Evolutionary conservation across 2,329 filamentous ascomycete genomes (phyloP).

Genomic region (Colletotrichum lindemuthianum): DNA sequence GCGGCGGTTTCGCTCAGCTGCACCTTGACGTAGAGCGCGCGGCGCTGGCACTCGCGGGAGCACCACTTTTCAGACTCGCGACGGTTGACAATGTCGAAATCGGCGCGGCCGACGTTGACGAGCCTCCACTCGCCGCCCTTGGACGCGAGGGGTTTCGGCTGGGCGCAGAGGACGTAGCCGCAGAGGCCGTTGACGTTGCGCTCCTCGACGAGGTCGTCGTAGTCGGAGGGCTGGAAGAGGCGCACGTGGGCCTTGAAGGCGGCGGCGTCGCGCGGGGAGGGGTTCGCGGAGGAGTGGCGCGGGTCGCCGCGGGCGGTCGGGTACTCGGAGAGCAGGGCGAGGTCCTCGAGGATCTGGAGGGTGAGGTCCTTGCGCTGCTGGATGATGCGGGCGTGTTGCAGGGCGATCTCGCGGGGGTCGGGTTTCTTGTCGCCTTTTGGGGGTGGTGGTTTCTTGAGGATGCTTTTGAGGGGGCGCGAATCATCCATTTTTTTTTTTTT

Average conservation of each 20-base stretch:
- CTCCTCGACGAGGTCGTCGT: conserved; percentile 88
- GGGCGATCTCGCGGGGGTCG: conserved; percentile 70
- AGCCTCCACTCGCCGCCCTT: conserved; percentile 75
- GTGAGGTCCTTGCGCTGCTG: conserved; percentile 86
- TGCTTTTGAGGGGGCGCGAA: conserved; percentile 59
- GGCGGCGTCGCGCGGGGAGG: conserved; percentile 67
- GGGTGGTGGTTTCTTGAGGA: conserved; percentile 66
- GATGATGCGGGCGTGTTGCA: conserved; percentile 84
- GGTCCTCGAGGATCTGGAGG: conserved; percentile 74
- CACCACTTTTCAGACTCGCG: conserved; percentile 89
- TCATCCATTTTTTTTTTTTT: conserved; percentile 53
- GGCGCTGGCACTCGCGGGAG: conserved; percentile 78
- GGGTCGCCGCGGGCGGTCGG: conserved; percentile 50
- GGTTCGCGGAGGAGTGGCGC: conserved; percentile 54
- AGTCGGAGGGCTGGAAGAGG: conserved; percentile 87
- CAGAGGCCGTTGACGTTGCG: conserved; percentile 85
- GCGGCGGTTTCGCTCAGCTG: conserved; percentile 87
- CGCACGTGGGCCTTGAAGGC: conserved; percentile 74
- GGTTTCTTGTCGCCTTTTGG: conserved; percentile 50
- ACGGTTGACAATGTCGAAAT: conserved; percentile 74
- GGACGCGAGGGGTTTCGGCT: conserved; percentile 66
- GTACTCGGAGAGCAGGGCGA: conserved; percentile 76
- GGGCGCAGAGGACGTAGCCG: conserved; percentile 83
- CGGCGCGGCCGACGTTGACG: conserved; percentile 60
- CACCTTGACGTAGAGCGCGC: conserved; percentile 86